These are phyloP conservation scores for Mucor mucedo DNA, from an alignment of 371 early-diverging fungal genomes.

Conservation along the genomic window DNA sequence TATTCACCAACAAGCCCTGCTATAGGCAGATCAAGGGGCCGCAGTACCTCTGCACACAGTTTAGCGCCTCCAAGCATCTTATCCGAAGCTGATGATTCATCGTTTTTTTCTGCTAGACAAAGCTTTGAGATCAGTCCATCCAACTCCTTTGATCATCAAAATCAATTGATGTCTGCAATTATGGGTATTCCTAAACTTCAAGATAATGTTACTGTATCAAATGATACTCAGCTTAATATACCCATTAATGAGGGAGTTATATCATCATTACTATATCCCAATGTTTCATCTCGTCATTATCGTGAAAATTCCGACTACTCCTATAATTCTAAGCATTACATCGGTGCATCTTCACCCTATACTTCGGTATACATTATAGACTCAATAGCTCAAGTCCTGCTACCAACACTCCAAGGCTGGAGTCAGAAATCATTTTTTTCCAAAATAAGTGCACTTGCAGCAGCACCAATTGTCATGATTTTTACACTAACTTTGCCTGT, in stretches of 20 bases:
- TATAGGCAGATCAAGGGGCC: conserved; percentile 1
- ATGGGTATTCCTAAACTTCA: background rate
- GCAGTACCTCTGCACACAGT: conserved; percentile 1
- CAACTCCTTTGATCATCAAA: conserved; percentile 14
- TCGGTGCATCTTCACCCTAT: background rate
- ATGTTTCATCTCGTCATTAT: background rate
- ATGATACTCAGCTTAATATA: background rate
- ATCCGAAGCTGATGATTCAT: conserved; percentile 28
- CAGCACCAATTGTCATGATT: conserved; percentile 58
- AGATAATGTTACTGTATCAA: background rate
- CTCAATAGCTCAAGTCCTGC: conserved; percentile 25
- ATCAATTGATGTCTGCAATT: background rate
- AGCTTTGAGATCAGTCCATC: conserved; percentile 28
- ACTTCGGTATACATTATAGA: background rate
- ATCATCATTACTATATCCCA: background rate
- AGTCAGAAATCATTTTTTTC: conserved; percentile 47
- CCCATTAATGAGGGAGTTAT: background rate
- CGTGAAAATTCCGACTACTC: background rate
- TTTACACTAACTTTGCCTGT: conserved; percentile 68
- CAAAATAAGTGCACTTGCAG: conserved; percentile 55
- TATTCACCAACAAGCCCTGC: background rate
- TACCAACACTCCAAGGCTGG: conserved; percentile 64
- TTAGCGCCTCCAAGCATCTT: conserved; percentile 23
- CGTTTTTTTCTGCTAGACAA: conserved; percentile 39
- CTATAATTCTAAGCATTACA: background rate